Percentiles rank a stretch among this genome's conserved stretches.
Conservation (phyloP, 140 eudicot species). For the Bidens hawaiensis region DNA sequence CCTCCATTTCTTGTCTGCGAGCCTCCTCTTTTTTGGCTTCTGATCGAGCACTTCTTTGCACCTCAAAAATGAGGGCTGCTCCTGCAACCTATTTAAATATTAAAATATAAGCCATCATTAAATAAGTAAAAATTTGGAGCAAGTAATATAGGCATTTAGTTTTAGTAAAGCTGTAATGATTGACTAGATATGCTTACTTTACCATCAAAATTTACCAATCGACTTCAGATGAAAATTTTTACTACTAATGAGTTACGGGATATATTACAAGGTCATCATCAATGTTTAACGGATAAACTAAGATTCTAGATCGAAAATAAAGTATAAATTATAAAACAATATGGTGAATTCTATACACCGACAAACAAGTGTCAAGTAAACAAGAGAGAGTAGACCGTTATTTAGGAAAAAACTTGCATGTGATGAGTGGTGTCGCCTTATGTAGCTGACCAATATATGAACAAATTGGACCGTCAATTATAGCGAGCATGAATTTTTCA, state of each 20-base stretch:
- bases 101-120: not conserved
- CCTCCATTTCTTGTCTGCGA: slow-evolving; percentile 79
- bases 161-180: not conserved
- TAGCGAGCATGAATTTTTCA: too few relatives aligned
- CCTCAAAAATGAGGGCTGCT: slow-evolving; percentile 66
- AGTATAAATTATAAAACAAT: not conserved
- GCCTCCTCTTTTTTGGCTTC: slow-evolving; percentile 89
- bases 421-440: not conserved
- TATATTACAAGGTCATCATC: slow-evolving; percentile 2
- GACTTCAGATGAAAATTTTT: not conserved
- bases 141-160: not conserved
- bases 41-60: slow-evolving; percentile 74
- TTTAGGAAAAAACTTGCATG: not conserved
- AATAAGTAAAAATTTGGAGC: slow-evolving; percentile 1
- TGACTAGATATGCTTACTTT: not conserved
- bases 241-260: not conserved
- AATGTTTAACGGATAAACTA: not conserved
- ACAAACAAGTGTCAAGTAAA: not conserved
- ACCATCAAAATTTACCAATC: not conserved
- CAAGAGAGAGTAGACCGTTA: not conserved
- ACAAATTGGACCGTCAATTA: too few relatives aligned
- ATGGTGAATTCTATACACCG: not conserved
- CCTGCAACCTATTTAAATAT: slow-evolving; percentile 60
- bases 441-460: too few relatives aligned
- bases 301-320: not conserved